Base-by-base conservation (phyloP, 2,329 filamentous ascomycete species). In the Xylariaceae sp. region DNA sequence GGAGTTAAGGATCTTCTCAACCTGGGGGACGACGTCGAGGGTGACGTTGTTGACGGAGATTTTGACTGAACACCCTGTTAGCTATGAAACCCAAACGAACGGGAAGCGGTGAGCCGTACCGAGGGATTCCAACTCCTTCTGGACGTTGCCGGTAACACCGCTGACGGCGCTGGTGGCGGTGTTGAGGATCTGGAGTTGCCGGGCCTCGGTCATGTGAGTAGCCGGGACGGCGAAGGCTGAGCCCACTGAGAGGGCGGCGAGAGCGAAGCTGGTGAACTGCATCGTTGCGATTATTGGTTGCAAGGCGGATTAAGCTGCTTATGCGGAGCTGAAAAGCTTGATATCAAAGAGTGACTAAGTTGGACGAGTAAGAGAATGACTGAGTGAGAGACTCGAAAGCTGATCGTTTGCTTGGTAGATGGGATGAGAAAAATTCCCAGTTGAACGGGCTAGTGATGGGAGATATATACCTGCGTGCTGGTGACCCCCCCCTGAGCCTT, bases 191-290 rank as follows among this genome's bases (percentile, higher is more conserved):
- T 56, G 20, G 20, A 60, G 44, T 42, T 56, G 61, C 51, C 58
- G 52, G 40, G 41, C 52, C 6, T 57, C 37, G 43, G 45, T 32
- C 54, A 58, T 51, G 54, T 59, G 51, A 40, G 44, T 32, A 18
- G 64, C 53, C 43, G 68, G 67, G 44, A 56, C 62, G 40, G 69
- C 69, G 50, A 70, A 47, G 60, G 69, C 67, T 58, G 68, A 68
- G 65, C 69, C 68, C 46, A 70, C 41, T 26, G 70, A 67, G 55
- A 71, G 59, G 56, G 69, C 69, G 56, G 66, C 66, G 47, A 71
- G 57, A 51, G 63, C 61, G 63, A 69, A 62, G 54, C 54, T 71
- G 52, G 65, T 60, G 69, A 71, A 70, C 65, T 69, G 68, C 70
- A 72, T 72, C 56, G 55, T 71, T 60, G 45, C 54, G 54, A 56